Evolutionary conservation across 2,329 filamentous ascomycete genomes (phyloP).

Genomic region (Fusarium albidum): DNA sequence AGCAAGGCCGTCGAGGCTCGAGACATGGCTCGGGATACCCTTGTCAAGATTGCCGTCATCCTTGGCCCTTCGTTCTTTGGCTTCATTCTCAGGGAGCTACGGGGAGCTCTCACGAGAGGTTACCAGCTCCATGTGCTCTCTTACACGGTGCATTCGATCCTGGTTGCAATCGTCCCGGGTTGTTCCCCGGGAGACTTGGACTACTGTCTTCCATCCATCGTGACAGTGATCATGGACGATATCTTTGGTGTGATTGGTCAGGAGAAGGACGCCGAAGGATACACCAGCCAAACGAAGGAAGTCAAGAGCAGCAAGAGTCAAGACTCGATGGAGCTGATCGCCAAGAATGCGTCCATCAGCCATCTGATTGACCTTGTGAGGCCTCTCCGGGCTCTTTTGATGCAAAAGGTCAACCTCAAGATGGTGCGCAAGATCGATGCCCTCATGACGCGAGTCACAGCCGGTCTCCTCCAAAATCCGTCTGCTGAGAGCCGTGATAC

Average conservation of each 20-base stretch:
- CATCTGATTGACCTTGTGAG: constrained; percentile 78
- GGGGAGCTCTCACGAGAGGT: constrained; percentile 81
- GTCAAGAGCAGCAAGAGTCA: constrained; percentile 98
- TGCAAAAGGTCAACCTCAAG: constrained; percentile 83
- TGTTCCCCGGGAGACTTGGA: constrained; percentile 86
- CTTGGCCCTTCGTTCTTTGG: constrained; percentile 85
- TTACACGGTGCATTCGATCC: constrained; percentile 91
- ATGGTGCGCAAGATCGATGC: constrained; percentile 92
- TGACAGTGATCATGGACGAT: constrained; percentile 93
- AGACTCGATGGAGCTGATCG: constrained; percentile 94
- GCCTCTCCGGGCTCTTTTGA: constrained; percentile 80
- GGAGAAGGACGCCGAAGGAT: constrained; percentile 97
- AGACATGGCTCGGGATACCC: constrained; percentile 88
- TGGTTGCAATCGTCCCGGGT: constrained; percentile 76
- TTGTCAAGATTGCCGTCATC: constrained; percentile 82
- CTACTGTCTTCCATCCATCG: constrained; percentile 81
- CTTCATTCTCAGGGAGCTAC: constrained; percentile 92
- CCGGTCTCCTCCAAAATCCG: constrained; percentile 84
- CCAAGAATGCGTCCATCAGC: constrained; percentile 79
- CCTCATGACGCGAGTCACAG: constrained; percentile 81
- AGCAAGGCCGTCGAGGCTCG: constrained; percentile 89
- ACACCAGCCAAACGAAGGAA: constrained; percentile 95
- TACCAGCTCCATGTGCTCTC: constrained; percentile 96
- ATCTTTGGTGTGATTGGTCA: constrained; percentile 92
- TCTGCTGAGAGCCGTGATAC: constrained; percentile 81